Base-by-base conservation (phyloP, 805 yeast species). In the Sugiyamaella qingdaonensis region DNA sequence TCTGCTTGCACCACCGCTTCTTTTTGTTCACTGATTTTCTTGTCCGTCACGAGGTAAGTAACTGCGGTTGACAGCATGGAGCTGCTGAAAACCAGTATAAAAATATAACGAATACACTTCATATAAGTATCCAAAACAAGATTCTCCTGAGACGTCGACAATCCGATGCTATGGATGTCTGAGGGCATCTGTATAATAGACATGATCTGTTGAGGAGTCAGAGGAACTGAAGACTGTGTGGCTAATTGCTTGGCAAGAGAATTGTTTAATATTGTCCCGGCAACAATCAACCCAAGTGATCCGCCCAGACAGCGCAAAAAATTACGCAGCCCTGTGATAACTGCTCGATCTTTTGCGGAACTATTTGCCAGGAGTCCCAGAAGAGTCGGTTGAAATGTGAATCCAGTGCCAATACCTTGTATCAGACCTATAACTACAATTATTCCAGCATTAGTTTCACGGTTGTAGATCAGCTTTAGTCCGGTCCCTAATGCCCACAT, bases 281-380 rank as follows among this genome's bases (percentile, higher is more conserved):
- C 53, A 9, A 78, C 65, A 0, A 85, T 84, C 35, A 81, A 68
- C 0, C 86, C 86, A 27, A 80, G 67, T 0, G 85, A 75, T n/a
- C 84, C 84, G 13, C 86, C 87, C 53, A 82, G 74, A 2, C 82
- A 77, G 51, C 86, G 68, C 46, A 78, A 59, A 21, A 80, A 79
- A 58, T 80, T 81, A 62, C 86, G 71, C 1, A 82, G 71, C 2
- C 83, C 73, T 9, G 81, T 80, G 11, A 79, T 79, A 10, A 81
- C 81, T 0, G 86, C 82, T 45, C 87, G 64, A 56, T 82, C 85
- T 2, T 75, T 69, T 48, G 75, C 73, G 36, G 58, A 66, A 13
- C 80, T 69, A 54, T 79, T 80, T 0, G 83, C 81, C 61, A 75
- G 84, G 35, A 74, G 73, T 1, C 84, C 84, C 10, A 80, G 77